A percentile compares a stretch with the other conserved stretches of the same genome.
Evolutionary conservation across 2,329 filamentous ascomycete species (phyloP).

Genomic region (Epichloe bromicola): DNA sequence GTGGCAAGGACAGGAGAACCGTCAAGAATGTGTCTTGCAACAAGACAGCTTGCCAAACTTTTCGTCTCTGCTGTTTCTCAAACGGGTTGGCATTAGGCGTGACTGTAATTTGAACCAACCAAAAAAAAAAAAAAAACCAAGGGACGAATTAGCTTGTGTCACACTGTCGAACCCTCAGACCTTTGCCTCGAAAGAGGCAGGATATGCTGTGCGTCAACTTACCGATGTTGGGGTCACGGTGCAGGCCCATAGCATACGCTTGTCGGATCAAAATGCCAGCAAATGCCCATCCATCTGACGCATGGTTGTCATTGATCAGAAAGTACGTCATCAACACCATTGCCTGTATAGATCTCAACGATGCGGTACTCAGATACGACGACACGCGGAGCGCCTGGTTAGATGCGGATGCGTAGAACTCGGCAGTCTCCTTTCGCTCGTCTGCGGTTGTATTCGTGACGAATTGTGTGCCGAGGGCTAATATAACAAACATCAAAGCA

Average conservation of each 20-base stretch:
- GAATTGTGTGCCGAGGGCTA: constrained; percentile 69
- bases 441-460: constrained; percentile 44
- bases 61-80: constrained; percentile 67
- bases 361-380: constrained; percentile 64
- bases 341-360: constrained; percentile 59
- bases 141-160: not conserved
- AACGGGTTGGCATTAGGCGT: constrained; percentile 52
- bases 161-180: too few relatives aligned
- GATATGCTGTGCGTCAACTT: constrained; percentile 7
- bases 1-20: constrained; percentile 63
- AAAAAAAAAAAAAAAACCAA: not conserved
- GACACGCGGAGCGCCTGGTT: constrained; percentile 65
- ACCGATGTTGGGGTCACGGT: constrained; percentile 66
- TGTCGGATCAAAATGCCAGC: constrained; percentile 65
- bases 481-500: constrained; percentile 62
- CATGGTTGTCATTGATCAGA: constrained; percentile 75
- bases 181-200: not conserved
- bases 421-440: constrained; percentile 61
- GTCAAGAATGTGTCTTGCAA: constrained; percentile 74
- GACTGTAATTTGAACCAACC: constrained; percentile 22
- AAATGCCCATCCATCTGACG: constrained; percentile 72
- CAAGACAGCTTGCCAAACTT: constrained; percentile 71
- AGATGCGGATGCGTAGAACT: constrained; percentile 69
- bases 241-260: constrained; percentile 69
- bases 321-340: constrained; percentile 76